phyloP scores from a whole-genome alignment of 768 basidiomycete genomes.

The Russula sp. region DNA sequence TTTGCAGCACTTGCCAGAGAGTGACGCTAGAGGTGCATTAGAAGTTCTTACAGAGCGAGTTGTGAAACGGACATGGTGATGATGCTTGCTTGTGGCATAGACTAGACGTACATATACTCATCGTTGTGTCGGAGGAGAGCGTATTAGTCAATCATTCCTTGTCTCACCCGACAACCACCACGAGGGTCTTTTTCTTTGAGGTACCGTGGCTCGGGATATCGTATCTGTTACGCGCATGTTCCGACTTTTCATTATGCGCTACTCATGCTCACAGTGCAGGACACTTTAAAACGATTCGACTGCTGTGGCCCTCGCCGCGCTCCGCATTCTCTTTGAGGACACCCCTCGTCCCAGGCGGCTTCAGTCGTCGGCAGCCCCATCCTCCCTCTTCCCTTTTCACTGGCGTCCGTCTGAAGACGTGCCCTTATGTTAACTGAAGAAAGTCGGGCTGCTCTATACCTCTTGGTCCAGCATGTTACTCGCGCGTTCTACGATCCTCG shows the following conservation, averaged over 20 bases:
- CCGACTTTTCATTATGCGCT: constrained; percentile 10
- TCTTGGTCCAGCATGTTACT: constrained; percentile 88
- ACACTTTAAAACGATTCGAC: background rate
- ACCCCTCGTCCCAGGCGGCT: background rate
- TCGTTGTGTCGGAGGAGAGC: background rate
- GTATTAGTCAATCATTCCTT: background rate
- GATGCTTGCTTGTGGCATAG: background rate
- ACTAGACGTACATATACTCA: background rate
- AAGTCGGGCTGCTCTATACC: constrained; percentile 73
- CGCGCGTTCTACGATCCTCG: constrained; percentile 94
- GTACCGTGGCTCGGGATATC: background rate
- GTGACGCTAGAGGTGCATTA: constrained; percentile 72
- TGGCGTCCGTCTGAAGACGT: constrained; percentile 7
- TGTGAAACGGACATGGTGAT: constrained; percentile 49
- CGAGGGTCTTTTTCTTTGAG: background rate
- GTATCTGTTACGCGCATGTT: constrained; percentile 18
- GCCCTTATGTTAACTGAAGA: constrained; percentile 46
- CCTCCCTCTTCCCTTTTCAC: background rate
- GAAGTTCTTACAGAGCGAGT: constrained; percentile 63
- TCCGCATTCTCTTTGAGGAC: background rate
- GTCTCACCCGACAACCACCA: constrained; percentile 5
- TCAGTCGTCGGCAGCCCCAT: background rate
- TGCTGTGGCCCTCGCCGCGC: background rate
- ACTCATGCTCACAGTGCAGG: constrained; percentile 16
- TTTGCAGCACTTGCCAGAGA: constrained; percentile 66